Evolutionary conservation across 345 rosid species (phyloP), one percentile per base, ranked within the genome.

Genomic region (Trapa incisa): DNA sequence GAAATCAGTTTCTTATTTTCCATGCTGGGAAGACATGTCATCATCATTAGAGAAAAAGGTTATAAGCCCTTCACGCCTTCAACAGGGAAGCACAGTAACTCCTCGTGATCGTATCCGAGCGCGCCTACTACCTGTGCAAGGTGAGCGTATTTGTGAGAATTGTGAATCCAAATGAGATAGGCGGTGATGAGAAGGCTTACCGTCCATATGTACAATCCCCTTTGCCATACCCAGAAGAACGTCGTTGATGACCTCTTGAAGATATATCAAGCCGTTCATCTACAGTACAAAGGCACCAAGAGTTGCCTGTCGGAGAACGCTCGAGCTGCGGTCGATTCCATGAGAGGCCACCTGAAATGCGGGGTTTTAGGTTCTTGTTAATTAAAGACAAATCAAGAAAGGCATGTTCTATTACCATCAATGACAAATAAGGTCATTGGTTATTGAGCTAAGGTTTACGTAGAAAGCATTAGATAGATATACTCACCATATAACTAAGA

Each of bases 291-390:
- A 76, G 71, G 78, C 61, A 73, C 91, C 97, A 8, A 85, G 69
- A 32, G 84, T 82, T 62, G 96, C 87, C 77, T 81, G 96, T 48
- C 86, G 80, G 33, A 86, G 96, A 74, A 86, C 91, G 81, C 83
- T 86, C 0, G 93, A 84, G 75, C 84, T 89, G 66, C 78, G 82
- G 72, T 91, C 99, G 16, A 91, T 87, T 74, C 96, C 96, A 80
- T 94, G 96, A 75, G 96, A 86, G 73, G 92, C 99, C 85, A 94
- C 96, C 99, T 72, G 67, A 37, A 11, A 61, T 8, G 37, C 1
- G 6, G 37, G 2, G 33, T 12, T 29, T 9, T n/a, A 3, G 43
- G 43, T 2, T 17, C 22, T 58, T 15, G 10, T 32, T 58, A 11
- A 33, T 32, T 33, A 35, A 33, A 11, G 63, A 35, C 38, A 10